phyloP scores from a whole-genome alignment of 208 protist species.

The Leishmania mexicana region DNA sequence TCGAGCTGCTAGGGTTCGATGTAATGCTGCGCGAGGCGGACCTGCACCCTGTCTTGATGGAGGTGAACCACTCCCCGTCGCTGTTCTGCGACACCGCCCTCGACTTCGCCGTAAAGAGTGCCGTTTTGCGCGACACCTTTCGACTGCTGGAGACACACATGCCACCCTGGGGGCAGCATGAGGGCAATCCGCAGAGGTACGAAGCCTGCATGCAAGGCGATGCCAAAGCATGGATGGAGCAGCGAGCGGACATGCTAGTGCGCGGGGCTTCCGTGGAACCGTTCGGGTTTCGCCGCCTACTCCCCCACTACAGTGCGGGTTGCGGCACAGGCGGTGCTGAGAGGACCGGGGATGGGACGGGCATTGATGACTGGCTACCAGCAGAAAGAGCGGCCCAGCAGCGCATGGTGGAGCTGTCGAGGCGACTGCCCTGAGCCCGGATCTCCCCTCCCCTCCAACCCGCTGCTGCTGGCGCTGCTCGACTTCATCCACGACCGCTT shows the following conservation, averaged over 20 bases:
- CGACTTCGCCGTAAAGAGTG: constrained; percentile 81
- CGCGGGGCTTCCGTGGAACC: background rate
- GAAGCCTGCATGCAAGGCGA: constrained; percentile 14
- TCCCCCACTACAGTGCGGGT: constrained; percentile 27
- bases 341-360: background rate
- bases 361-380: constrained; percentile 22
- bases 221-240: background rate
- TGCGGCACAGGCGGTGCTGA: background rate
- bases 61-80: constrained; percentile 93
- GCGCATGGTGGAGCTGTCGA: constrained; percentile 30
- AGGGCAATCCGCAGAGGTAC: constrained; percentile 8
- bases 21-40: constrained; percentile 60
- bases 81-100: constrained; percentile 83
- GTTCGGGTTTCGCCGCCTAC: constrained; percentile 29
- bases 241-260: constrained; percentile 14
- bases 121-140: constrained; percentile 75
- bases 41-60: constrained; percentile 79
- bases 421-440: constrained; percentile 16
- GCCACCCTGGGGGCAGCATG: constrained; percentile 16
- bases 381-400: constrained; percentile 33
- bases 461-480: background rate
- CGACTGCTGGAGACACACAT: constrained; percentile 57
- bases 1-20: constrained; percentile 93
- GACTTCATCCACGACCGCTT: background rate
- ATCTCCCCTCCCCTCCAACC: background rate